Evolutionary conservation across 2,329 filamentous ascomycete species (phyloP).

Genomic region (Microascus cirrosus): DNA sequence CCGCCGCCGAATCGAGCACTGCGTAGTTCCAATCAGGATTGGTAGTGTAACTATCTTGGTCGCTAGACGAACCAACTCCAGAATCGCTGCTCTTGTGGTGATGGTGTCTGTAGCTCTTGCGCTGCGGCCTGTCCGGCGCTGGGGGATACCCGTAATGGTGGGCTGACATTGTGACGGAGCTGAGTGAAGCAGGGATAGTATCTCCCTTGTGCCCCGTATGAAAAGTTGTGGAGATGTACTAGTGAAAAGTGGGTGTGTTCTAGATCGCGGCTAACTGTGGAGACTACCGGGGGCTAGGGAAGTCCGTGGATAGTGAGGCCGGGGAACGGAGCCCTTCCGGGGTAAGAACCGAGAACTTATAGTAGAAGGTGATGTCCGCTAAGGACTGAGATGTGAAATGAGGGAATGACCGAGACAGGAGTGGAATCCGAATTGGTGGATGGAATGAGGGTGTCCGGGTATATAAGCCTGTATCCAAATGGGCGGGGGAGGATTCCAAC

Average conservation of each 20-base stretch:
- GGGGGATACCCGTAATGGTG: not conserved
- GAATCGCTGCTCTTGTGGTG: slow-evolving; percentile 11
- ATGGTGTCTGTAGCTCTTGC: slow-evolving; percentile 7
- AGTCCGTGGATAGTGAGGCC: not conserved
- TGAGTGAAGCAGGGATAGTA: not conserved
- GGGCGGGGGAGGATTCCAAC: not conserved
- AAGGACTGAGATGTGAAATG: not conserved
- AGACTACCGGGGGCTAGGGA: not conserved
- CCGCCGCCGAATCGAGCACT: slow-evolving; percentile 7
- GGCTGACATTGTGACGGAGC: not conserved
- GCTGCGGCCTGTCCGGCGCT: not conserved
- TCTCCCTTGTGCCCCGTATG: not conserved
- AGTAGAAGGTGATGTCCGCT: not conserved
- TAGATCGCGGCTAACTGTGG: not conserved
- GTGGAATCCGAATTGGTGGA: not conserved
- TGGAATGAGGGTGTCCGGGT: not conserved
- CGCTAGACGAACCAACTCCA: slow-evolving; percentile 11
- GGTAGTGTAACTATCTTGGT: slow-evolving; percentile 9
- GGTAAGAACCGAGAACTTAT: not conserved
- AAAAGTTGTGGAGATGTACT: not conserved
- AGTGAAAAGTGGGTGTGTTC: not conserved
- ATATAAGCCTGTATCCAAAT: not conserved
- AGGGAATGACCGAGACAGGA: not conserved
- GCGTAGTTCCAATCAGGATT: slow-evolving; percentile 10
- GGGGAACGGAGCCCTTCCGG: not conserved